Conservation (phyloP, 2,329 filamentous ascomycete genomes). For the Beauveria pseudobassiana region DNA sequence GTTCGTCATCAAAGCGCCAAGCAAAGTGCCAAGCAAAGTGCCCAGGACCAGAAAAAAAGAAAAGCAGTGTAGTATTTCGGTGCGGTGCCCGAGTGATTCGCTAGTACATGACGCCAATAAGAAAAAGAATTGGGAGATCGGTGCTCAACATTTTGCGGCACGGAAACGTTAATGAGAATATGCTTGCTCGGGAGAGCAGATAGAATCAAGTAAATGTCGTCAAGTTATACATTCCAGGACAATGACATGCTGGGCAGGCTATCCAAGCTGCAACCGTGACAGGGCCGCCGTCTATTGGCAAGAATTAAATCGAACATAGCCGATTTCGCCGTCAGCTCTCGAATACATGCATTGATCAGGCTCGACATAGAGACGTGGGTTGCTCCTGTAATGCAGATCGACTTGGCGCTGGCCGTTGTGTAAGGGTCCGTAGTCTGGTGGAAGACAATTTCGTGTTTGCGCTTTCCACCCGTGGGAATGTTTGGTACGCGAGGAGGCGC, state of each 20-base stretch:
- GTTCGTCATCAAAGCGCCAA: background rate
- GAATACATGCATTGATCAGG: slow-evolving; percentile 26
- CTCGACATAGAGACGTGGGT: slow-evolving; percentile 20
- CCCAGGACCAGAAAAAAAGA: background rate
- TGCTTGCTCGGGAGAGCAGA: background rate
- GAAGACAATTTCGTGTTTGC: slow-evolving; percentile 30
- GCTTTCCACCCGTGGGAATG: slow-evolving; percentile 26
- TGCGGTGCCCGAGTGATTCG: background rate
- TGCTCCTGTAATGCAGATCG: slow-evolving; percentile 23
- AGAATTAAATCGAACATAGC: slow-evolving; percentile 7
- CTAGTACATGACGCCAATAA: background rate
- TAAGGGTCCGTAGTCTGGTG: slow-evolving; percentile 22
- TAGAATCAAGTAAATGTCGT: background rate
- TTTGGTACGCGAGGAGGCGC: slow-evolving; percentile 20
- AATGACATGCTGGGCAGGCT: background rate
- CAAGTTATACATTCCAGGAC: background rate
- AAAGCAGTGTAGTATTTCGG: background rate
- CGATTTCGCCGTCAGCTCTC: slow-evolving; percentile 25
- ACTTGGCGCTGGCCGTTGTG: slow-evolving; percentile 31
- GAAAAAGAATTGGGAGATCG: background rate
- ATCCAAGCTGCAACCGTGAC: background rate
- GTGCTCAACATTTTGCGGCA: background rate
- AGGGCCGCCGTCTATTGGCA: background rate
- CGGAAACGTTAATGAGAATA: background rate
- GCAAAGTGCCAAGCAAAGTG: background rate